phyloP scores from a whole-genome alignment of 148 eudicot species.

The Cornus kousa region DNA sequence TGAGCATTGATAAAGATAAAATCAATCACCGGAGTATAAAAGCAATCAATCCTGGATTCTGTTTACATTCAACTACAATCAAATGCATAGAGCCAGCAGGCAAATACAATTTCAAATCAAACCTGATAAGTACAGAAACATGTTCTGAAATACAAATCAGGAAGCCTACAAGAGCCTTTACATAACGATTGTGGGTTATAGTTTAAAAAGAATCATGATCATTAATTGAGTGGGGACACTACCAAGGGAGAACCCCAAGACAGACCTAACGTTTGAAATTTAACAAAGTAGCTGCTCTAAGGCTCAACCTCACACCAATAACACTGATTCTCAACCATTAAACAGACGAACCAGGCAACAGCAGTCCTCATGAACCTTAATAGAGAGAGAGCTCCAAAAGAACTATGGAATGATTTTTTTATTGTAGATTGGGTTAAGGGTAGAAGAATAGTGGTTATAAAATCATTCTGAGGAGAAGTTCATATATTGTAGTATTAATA shows the following conservation, averaged over 20 bases:
- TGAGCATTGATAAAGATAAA: background rate
- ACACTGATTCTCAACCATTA: no score
- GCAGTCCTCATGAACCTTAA: background rate
- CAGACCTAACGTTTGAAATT: no score
- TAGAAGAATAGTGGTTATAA: background rate
- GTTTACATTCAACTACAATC: background rate
- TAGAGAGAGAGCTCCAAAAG: no score
- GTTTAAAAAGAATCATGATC: background rate
- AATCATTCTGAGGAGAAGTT: background rate
- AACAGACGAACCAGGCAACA: no score
- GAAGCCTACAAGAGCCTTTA: background rate
- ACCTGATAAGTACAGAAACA: background rate
- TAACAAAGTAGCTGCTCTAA: no score
- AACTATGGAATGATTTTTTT: background rate
- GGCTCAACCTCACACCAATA: no score
- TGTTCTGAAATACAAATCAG: background rate
- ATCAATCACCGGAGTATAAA: background rate
- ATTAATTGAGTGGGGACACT: no score
- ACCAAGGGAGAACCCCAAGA: no score
- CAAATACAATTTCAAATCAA: background rate
- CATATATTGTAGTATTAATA: background rate
- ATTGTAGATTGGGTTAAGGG: background rate
- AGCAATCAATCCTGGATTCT: background rate
- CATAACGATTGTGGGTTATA: background rate
- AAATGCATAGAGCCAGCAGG: background rate